Conservation (phyloP, 1,284 basidiomycete genomes). For the Irpex sp. region DNA sequence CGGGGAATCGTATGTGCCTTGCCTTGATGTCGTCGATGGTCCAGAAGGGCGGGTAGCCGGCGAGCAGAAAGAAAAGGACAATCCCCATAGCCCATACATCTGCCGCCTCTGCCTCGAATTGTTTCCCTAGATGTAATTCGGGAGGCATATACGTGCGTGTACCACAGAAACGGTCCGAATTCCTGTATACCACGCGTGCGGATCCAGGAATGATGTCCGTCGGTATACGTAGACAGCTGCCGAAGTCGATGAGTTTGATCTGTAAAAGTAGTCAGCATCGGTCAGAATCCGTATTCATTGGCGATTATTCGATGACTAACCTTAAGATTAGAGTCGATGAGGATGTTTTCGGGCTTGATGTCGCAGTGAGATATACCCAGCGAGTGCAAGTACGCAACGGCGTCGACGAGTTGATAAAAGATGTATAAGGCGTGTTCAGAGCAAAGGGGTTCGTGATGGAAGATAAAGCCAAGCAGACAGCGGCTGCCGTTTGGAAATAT, state of each 20-base stretch:
- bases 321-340: background rate
- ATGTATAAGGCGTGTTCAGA: background rate
- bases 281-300: background rate
- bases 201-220: background rate
- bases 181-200: background rate
- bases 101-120: background rate
- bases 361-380: background rate
- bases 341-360: background rate
- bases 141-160: background rate
- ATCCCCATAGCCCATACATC: background rate
- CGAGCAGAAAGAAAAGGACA: background rate
- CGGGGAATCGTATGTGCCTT: background rate
- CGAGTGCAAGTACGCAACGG: background rate
- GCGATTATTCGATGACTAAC: background rate
- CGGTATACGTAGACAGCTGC: background rate
- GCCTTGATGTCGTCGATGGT: background rate
- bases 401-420: background rate
- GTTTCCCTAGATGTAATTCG: background rate
- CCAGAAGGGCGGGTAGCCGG: background rate
- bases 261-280: background rate
- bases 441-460: background rate
- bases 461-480: background rate
- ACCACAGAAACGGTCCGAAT: background rate
- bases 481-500: background rate
- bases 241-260: background rate